These are phyloP conservation scores for Schizophyllum commune DNA, from an alignment of 1,284 basidiomycete species.

Conservation along the genomic window DNA sequence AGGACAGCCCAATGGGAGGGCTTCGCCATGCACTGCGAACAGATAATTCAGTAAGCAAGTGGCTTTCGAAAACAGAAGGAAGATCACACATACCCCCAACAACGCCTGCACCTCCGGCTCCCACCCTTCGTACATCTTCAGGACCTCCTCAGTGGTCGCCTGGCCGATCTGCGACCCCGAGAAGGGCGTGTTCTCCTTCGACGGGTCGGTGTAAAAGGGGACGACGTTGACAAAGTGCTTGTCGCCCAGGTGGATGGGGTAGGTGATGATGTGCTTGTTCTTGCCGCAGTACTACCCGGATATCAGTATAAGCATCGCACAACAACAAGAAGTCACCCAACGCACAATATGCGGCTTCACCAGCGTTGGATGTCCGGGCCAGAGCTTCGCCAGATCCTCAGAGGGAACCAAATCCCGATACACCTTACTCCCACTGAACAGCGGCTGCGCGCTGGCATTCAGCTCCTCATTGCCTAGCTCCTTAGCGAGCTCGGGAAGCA, in stretches of 20 bases:
- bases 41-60: neutral
- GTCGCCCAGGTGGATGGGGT: constrained; percentile 20
- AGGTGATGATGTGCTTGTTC: constrained; percentile 17
- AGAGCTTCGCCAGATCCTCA: constrained; percentile 3
- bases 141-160: constrained; percentile 22
- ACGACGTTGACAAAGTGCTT: constrained; percentile 24
- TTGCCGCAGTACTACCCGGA: too few species aligned
- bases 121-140: constrained; percentile 22
- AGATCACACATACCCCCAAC: constrained; percentile 23
- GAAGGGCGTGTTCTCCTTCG: constrained; percentile 24
- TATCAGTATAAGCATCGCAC: too few species aligned
- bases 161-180: constrained; percentile 25
- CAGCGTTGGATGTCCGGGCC: constrained; percentile 2
- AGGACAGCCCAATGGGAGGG: constrained; percentile 39
- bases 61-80: neutral
- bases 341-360: neutral
- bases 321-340: too few species aligned
- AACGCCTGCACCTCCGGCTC: constrained; percentile 29
- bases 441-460: neutral
- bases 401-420: constrained; percentile 1
- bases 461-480: neutral
- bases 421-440: constrained; percentile 1
- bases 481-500: neutral
- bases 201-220: constrained; percentile 20
- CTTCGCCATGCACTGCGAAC: constrained; percentile 26